A percentile compares a stretch with the other conserved stretches of the same genome.
phyloP scores from a whole-genome alignment of 257 asterid genomes.

The Nicotiana sylvestris region DNA sequence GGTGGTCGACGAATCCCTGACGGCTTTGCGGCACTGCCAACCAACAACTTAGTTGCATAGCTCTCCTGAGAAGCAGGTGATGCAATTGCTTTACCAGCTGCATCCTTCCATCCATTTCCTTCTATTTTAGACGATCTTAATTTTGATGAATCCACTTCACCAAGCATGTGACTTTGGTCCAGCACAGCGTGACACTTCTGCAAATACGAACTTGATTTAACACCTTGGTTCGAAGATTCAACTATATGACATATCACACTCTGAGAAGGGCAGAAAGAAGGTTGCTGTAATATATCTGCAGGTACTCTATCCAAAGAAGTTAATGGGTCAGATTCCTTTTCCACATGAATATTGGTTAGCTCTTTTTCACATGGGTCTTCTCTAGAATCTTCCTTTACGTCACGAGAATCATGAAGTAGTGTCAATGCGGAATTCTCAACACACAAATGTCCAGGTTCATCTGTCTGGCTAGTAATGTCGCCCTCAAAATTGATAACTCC shows the following conservation, averaged over 20 bases:
- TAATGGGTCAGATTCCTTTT: conserved; percentile 29
- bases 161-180: conserved; percentile 33
- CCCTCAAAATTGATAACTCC: conserved; percentile 35
- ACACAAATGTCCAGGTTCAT: conserved; percentile 10
- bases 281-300: conserved; percentile 34
- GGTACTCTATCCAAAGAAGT: conserved; percentile 38
- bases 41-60: conserved; percentile 59
- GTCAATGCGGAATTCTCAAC: neutral
- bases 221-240: conserved; percentile 68
- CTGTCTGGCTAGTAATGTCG: conserved; percentile 6
- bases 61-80: conserved; percentile 95
- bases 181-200: conserved; percentile 29
- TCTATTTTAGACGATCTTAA: conserved; percentile 32
- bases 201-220: conserved; percentile 52
- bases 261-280: conserved; percentile 28
- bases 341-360: conserved; percentile 30
- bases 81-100: conserved; percentile 36
- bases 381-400: conserved; percentile 16
- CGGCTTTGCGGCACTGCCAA: conserved; percentile 30
- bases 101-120: conserved; percentile 50
- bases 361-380: conserved; percentile 35
- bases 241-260: conserved; percentile 48
- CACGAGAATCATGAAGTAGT: conserved; percentile 1
- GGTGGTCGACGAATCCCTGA: conserved; percentile 34
- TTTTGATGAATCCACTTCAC: conserved; percentile 33